Conservation (phyloP, 108 stramenopile genomes). For the Fistulifera solaris region DNA sequence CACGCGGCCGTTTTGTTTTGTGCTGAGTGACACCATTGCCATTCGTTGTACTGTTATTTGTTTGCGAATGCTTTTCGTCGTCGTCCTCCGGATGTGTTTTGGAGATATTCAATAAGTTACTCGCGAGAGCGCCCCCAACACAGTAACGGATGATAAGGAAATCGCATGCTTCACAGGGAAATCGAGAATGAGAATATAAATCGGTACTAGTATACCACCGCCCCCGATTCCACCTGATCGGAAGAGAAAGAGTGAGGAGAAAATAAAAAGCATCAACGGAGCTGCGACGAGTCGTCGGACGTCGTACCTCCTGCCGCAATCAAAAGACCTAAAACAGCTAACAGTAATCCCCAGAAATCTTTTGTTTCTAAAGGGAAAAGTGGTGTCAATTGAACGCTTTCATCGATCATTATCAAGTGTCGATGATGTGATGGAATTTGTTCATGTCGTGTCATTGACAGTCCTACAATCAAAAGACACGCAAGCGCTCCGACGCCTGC, state of each 20-base stretch:
- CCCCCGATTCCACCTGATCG: slow-evolving; percentile 67
- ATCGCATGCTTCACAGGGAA: slow-evolving; percentile 87
- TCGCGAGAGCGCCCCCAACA: slow-evolving; percentile 87
- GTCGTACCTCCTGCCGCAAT: slow-evolving; percentile 43
- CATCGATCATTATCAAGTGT: no score
- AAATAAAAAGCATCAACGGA: background rate
- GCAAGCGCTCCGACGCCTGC: no score
- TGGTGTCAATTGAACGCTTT: background rate
- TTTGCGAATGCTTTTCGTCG: no score
- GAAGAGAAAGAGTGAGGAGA: background rate
- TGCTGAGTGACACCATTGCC: background rate
- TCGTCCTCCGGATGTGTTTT: slow-evolving; percentile 71
- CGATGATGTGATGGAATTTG: no score
- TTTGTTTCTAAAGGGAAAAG: slow-evolving; percentile 39
- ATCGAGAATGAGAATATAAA: slow-evolving; percentile 84
- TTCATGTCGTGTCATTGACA: no score
- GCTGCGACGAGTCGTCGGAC: background rate
- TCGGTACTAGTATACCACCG: slow-evolving; percentile 87
- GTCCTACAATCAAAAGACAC: no score
- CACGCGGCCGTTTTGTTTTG: slow-evolving; percentile 69
- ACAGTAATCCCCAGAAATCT: slow-evolving; percentile 47
- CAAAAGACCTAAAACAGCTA: slow-evolving; percentile 40
- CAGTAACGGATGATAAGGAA: slow-evolving; percentile 86
- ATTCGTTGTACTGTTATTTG: no score
- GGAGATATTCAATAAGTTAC: slow-evolving; percentile 63